Evolutionary conservation across 1,139 yeast genomes (phyloP), one percentile per base, ranked within the genome.

Genomic region (Wickerhamiella infanticola): DNA sequence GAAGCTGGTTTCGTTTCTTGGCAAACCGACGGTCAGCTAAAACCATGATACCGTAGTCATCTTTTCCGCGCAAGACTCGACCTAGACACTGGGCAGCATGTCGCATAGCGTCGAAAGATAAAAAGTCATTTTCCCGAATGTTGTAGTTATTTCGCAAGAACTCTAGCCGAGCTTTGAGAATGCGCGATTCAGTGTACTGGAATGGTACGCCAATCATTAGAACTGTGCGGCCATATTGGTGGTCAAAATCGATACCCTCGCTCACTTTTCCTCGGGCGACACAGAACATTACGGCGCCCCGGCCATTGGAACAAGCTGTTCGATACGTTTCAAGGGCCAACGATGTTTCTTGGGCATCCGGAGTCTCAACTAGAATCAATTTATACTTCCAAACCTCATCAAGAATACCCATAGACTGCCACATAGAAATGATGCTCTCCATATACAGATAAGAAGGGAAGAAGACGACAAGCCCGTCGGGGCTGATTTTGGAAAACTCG

Each of bases 71-170:
- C 54, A 90, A 68, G 46, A 90, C 98, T 60, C 99, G 76, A 11
- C 99, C 99, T 57, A 90, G 66, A 65, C 99, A 90, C 64, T 90
- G 99, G 0, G 99, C 98, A 3, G 98, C 99, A 67, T 90, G 99
- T 60, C 99, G 77, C 98, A 90, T 93, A 33, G 99, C 99, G 65
- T 90, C 99, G 72, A 90, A 90, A 24, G 97, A 86, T 41, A 90
- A 64, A 59, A 90, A 90, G 58, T 93, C 98, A 59, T 85, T 88
- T 58, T 90, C 98, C 52, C 85, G 73, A 46, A 90, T 90, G 56
- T 85, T 94, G 59, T 77, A 88, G 59, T 86, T 88, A 60, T 90
- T 98, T 55, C 98, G 72, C 63, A 90, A 65, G 58, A 90, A 90
- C 61, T 93, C 98, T 45, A 90, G 69, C 48, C 98, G 74, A 0